These are phyloP conservation scores for Strobilomyces confusus DNA, from an alignment of 768 basidiomycete genomes.

Conservation along the genomic window DNA sequence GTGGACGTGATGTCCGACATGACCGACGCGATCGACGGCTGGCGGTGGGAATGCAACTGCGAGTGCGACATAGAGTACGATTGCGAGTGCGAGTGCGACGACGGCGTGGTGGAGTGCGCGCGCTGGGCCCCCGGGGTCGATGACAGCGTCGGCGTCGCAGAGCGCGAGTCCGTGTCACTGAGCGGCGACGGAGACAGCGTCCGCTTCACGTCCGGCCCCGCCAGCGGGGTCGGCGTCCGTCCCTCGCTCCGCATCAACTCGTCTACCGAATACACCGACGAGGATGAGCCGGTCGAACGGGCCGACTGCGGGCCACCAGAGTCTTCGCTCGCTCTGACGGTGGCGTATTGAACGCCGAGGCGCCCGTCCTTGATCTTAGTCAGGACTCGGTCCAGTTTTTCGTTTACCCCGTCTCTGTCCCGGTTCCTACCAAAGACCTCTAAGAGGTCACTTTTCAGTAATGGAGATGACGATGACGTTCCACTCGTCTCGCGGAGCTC, in stretches of 20 bases:
- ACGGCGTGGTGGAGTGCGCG: slow-evolving; percentile 24
- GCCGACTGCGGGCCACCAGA: slow-evolving; percentile 27
- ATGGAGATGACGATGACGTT: slow-evolving; percentile 18
- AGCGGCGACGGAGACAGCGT: slow-evolving; percentile 20
- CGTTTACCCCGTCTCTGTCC: slow-evolving; percentile 59
- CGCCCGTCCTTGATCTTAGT: slow-evolving; percentile 70
- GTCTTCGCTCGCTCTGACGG: slow-evolving; percentile 6
- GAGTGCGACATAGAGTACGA: slow-evolving; percentile 7
- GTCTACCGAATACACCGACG: slow-evolving; percentile 59
- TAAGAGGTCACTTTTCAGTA: slow-evolving; percentile 55
- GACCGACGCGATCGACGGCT: slow-evolving; percentile 73
- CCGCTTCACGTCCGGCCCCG: slow-evolving; percentile 13
- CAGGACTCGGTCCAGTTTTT: slow-evolving; percentile 70
- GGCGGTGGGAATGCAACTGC: slow-evolving; percentile 36
- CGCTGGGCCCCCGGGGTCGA: slow-evolving; percentile 11
- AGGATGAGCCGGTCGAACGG: slow-evolving; percentile 29
- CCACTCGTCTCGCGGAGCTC: slow-evolving; percentile 64
- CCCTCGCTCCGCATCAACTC: slow-evolving; percentile 27
- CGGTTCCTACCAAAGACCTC: slow-evolving; percentile 58
- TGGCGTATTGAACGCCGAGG: slow-evolving; percentile 31
- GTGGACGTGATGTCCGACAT: slow-evolving; percentile 50
- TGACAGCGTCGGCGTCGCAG: slow-evolving; percentile 25
- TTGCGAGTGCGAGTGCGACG: slow-evolving; percentile 27
- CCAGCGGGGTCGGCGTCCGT: slow-evolving; percentile 31
- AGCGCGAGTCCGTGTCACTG: slow-evolving; percentile 21